Conservation (phyloP, 2,329 filamentous ascomycete genomes). For the Gnomoniopsis sp. region DNA sequence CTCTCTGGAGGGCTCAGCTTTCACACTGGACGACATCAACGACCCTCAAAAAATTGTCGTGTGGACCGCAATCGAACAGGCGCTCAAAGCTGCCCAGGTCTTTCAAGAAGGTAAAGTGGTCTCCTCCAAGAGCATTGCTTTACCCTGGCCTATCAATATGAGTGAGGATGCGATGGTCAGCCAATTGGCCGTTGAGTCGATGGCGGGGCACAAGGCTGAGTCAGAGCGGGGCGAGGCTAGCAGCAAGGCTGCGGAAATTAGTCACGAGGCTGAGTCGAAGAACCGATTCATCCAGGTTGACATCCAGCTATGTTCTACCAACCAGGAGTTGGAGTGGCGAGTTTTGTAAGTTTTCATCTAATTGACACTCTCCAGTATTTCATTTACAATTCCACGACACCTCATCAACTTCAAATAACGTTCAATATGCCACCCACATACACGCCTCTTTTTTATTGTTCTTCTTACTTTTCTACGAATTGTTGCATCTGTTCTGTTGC, state of each 20-base stretch:
- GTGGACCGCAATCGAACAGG: constrained; percentile 30
- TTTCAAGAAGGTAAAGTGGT: not conserved
- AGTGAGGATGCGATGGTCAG: not conserved
- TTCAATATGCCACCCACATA: not conserved
- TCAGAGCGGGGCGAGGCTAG: not conserved
- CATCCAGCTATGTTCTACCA: constrained; percentile 49
- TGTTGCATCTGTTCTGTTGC: no score
- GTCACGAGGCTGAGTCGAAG: not conserved
- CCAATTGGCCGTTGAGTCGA: not conserved
- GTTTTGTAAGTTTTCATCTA: constrained; percentile 42
- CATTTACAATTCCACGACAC: no score
- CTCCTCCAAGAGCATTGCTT: constrained; percentile 41
- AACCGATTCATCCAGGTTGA: constrained; percentile 65
- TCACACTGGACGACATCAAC: not conserved
- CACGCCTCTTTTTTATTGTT: not conserved
- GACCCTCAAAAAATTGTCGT: not conserved
- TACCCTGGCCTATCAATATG: constrained; percentile 47
- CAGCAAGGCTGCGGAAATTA: not conserved
- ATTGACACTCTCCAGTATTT: not conserved
- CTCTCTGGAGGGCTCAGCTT: constrained; percentile 23
- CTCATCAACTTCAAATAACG: not conserved
- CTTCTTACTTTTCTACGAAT: not conserved
- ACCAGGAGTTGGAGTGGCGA: constrained; percentile 54
- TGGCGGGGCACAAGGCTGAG: not conserved
- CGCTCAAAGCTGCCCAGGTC: constrained; percentile 43